phyloP scores from a whole-genome alignment of 202 grass and related monocot species.

The Panicum hallii region DNA sequence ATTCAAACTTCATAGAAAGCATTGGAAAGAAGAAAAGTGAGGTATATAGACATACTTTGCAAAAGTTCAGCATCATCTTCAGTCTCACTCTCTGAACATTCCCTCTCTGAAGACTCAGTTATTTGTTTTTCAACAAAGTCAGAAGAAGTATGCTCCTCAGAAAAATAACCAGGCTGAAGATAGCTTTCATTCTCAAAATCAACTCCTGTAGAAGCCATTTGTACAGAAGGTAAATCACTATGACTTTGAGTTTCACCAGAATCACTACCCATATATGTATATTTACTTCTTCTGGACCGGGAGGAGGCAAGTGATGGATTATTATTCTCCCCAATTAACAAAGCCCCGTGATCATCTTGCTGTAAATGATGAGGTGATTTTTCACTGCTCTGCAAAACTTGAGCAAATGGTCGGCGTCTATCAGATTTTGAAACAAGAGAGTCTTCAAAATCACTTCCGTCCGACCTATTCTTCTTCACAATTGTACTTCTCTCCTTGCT shows the following conservation, averaged over 20 bases:
- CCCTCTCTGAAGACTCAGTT: constrained; percentile 69
- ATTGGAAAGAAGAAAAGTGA: constrained; percentile 39
- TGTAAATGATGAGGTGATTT: constrained; percentile 42
- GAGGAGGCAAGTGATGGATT: constrained; percentile 50
- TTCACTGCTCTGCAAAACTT: constrained; percentile 72
- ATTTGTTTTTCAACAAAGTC: constrained; percentile 60
- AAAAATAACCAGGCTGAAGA: constrained; percentile 62
- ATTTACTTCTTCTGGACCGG: constrained; percentile 62
- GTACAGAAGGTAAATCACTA: constrained; percentile 58
- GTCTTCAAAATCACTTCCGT: constrained; percentile 66
- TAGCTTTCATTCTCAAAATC: constrained; percentile 73
- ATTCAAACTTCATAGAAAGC: constrained; percentile 5
- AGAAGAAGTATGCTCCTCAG: constrained; percentile 78
- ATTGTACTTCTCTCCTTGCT: constrained; percentile 45
- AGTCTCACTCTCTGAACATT: constrained; percentile 75
- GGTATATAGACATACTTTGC: constrained; percentile 47
- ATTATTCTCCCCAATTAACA: constrained; percentile 56
- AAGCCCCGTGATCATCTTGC: constrained; percentile 51
- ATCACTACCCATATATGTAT: constrained; percentile 70
- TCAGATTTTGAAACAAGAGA: constrained; percentile 71
- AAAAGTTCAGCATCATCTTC: constrained; percentile 72
- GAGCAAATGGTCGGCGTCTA: constrained; percentile 56
- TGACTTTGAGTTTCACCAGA: constrained; percentile 72
- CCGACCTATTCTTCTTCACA: constrained; percentile 63
- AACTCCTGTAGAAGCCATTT: constrained; percentile 51